phyloP scores from a whole-genome alignment of 1,139 yeast species.

The Yamadazyma siamensis region DNA sequence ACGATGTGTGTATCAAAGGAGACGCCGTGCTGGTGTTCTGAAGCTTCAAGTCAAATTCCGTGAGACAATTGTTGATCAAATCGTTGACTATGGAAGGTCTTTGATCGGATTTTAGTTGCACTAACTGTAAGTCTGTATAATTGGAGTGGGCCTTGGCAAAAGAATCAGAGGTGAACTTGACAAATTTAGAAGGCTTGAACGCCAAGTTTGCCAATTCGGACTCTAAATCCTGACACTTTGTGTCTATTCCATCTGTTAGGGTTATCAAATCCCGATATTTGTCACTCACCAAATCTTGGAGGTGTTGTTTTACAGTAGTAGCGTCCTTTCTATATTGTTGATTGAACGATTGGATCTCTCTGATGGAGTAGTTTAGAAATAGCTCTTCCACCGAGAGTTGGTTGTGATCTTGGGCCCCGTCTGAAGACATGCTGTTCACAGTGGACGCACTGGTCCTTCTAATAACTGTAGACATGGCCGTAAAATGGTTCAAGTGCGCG shows the following conservation, averaged over 20 bases:
- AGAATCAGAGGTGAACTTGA: constrained; percentile 21
- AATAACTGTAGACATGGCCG: background rate
- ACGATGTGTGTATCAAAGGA: constrained; percentile 24
- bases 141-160: background rate
- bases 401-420: background rate
- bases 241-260: constrained; percentile 65
- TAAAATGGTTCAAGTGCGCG: no score
- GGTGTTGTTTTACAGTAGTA: constrained; percentile 30
- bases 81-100: constrained; percentile 7
- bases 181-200: constrained; percentile 29
- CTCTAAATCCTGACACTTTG: constrained; percentile 29
- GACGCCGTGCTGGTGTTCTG: constrained; percentile 5
- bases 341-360: constrained; percentile 33
- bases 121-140: no score
- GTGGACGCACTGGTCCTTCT: background rate
- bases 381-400: constrained; percentile 31
- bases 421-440: background rate
- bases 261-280: constrained; percentile 65
- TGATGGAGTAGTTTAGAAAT: constrained; percentile 29
- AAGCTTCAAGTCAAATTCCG: constrained; percentile 16
- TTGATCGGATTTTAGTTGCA: constrained; percentile 2
- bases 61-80: constrained; percentile 9
- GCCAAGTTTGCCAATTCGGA: constrained; percentile 30
- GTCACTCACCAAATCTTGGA: constrained; percentile 58
- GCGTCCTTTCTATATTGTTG: constrained; percentile 23